Conservation (phyloP, 345 rosid species). For the Corchorus olitorius region DNA sequence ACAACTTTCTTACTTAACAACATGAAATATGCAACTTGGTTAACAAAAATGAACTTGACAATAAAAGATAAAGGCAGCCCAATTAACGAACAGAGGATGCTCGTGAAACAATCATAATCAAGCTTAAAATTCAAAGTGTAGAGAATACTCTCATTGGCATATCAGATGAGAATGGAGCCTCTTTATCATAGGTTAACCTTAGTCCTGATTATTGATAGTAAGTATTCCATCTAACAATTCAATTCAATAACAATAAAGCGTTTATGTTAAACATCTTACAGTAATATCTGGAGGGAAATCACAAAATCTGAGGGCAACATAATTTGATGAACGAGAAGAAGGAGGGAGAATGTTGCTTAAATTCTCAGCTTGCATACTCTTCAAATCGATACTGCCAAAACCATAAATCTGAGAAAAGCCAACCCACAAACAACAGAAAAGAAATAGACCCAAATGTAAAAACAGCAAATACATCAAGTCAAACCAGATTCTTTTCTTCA, state of each 20-base stretch:
- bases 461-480: slow-evolving; percentile 17
- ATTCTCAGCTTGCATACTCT: slow-evolving; percentile 91
- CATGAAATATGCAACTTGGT: background rate
- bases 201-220: background rate
- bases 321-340: slow-evolving; percentile 87
- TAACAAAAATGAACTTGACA: background rate
- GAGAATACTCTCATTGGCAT: background rate
- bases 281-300: slow-evolving; percentile 57
- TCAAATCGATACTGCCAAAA: slow-evolving; percentile 97
- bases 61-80: background rate
- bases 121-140: background rate
- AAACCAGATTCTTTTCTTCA: background rate
- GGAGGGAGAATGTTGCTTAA: slow-evolving; percentile 80
- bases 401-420: slow-evolving; percentile 70
- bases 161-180: background rate
- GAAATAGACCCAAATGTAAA: slow-evolving; percentile 22
- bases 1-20: background rate
- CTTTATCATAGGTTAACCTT: background rate
- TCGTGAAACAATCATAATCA: background rate
- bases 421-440: slow-evolving; percentile 36
- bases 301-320: slow-evolving; percentile 73
- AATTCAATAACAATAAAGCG: background rate
- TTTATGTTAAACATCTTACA: slow-evolving; percentile 53
- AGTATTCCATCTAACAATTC: background rate
- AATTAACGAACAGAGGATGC: background rate